Conservation (phyloP, 2,329 filamentous ascomycete genomes). For the Aspergillus calidoustus region DNA sequence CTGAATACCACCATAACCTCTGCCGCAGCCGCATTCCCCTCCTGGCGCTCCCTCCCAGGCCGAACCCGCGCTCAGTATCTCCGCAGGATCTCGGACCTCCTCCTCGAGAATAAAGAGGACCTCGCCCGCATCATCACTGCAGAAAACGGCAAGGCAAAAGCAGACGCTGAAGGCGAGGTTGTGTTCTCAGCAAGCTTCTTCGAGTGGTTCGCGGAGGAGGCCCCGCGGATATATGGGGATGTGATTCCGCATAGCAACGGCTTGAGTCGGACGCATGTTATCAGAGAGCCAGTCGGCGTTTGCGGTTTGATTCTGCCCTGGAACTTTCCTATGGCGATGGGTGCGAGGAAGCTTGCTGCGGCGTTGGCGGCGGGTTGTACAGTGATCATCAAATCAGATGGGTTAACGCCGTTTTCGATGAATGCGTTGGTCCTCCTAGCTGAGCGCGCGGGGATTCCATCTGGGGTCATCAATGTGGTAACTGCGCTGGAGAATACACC, state of each 20-base stretch:
- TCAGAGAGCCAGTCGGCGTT: slow-evolving; percentile 63
- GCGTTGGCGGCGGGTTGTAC: slow-evolving; percentile 86
- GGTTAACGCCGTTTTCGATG: slow-evolving; percentile 85
- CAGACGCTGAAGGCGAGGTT: slow-evolving; percentile 56
- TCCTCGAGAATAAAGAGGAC: slow-evolving; percentile 65
- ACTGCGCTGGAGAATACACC: slow-evolving; percentile 77
- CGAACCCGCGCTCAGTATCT: slow-evolving; percentile 63
- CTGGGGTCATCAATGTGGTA: slow-evolving; percentile 81
- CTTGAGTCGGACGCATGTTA: slow-evolving; percentile 45
- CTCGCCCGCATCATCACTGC: slow-evolving; percentile 59
- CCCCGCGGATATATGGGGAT: slow-evolving; percentile 59
- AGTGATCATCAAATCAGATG: slow-evolving; percentile 84
- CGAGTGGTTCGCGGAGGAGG: slow-evolving; percentile 65
- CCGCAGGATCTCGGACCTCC: slow-evolving; percentile 65
- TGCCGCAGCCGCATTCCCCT: slow-evolving; percentile 68
- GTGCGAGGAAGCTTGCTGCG: slow-evolving; percentile 52
- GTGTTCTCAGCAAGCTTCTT: slow-evolving; percentile 56
- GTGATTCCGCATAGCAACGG: slow-evolving; percentile 61
- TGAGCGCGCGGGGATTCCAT: slow-evolving; percentile 79
- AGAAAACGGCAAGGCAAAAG: slow-evolving; percentile 64
- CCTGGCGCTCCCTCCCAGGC: slow-evolving; percentile 61
- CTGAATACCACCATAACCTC: slow-evolving; percentile 77
- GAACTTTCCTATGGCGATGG: slow-evolving; percentile 61
- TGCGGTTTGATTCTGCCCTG: slow-evolving; percentile 69
- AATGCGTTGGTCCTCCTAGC: slow-evolving; percentile 82